Evolutionary conservation across 2,329 filamentous ascomycete species (phyloP).

Genomic region (Torrubiellomyces zombiae): DNA sequence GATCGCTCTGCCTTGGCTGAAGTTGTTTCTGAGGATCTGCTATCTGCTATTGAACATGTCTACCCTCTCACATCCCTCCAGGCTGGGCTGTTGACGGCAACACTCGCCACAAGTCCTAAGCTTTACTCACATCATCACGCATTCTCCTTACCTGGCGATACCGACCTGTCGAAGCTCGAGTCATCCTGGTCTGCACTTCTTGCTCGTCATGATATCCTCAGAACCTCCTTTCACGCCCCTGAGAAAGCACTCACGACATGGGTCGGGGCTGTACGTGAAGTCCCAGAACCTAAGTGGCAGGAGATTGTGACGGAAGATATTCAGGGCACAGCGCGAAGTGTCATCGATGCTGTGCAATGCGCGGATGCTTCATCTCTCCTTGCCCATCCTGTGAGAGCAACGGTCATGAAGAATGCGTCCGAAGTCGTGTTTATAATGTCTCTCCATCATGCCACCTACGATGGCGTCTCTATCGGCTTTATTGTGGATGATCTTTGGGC

Average conservation of each 20-base stretch:
- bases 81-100: conserved; percentile 7
- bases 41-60: conserved; percentile 7
- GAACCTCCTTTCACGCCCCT: conserved; percentile 12
- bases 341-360: background rate
- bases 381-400: background rate
- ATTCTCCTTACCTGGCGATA: conserved; percentile 1
- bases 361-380: background rate
- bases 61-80: conserved; percentile 12
- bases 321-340: background rate
- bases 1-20: no score
- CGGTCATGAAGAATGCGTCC: background rate
- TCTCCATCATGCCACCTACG: conserved; percentile 1
- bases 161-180: conserved; percentile 5
- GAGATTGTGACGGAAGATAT: background rate
- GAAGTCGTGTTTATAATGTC: background rate
- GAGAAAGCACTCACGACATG: background rate
- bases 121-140: conserved; percentile 7
- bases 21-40: conserved; percentile 1
- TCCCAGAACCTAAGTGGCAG: background rate
- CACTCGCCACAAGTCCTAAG: conserved; percentile 6
- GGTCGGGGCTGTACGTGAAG: conserved; percentile 3
- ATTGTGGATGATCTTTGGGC: conserved; percentile 1
- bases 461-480: conserved; percentile 1
- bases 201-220: conserved; percentile 8
- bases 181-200: conserved; percentile 6